phyloP scores from a whole-genome alignment of 78 protist species.

The Guillardia theta region DNA sequence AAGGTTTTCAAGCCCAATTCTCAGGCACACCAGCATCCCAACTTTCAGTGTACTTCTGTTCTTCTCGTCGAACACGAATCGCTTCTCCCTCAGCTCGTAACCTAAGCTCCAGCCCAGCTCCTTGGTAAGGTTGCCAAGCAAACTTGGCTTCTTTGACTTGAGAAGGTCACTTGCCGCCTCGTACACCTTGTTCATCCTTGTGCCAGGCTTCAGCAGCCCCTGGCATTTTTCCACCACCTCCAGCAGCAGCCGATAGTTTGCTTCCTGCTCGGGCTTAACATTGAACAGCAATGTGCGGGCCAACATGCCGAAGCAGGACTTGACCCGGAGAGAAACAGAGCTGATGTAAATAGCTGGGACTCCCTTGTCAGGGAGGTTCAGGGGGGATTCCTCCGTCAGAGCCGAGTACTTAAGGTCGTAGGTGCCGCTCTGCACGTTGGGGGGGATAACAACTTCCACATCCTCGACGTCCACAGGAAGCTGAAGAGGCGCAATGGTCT shows the following conservation, averaged over 20 bases:
- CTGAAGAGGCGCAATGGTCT: neutral
- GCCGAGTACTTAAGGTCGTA: slow-evolving; percentile 17
- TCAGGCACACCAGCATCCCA: neutral
- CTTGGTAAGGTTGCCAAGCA: neutral
- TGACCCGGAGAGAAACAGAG: neutral
- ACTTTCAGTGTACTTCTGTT: neutral
- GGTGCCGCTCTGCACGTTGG: slow-evolving; percentile 18
- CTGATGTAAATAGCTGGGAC: neutral
- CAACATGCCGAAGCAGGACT: neutral
- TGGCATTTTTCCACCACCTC: neutral
- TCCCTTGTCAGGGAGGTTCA: neutral
- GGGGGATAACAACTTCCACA: neutral
- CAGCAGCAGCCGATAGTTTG: neutral
- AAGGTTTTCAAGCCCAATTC: neutral
- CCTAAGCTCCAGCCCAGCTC: slow-evolving; percentile 26
- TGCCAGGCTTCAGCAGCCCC: neutral
- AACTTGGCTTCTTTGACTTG: neutral
- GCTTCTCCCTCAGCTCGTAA: slow-evolving; percentile 15
- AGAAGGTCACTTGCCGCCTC: neutral
- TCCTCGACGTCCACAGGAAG: neutral
- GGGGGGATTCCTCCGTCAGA: neutral
- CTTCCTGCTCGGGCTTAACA: neutral
- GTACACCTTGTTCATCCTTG: neutral
- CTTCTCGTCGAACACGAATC: neutral
- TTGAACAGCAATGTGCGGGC: slow-evolving; percentile 30